Evolutionary conservation across 371 early-diverging fungal species (phyloP), one percentile per base, ranked within the genome.

Genomic region (Actinomortierella ambigua): DNA sequence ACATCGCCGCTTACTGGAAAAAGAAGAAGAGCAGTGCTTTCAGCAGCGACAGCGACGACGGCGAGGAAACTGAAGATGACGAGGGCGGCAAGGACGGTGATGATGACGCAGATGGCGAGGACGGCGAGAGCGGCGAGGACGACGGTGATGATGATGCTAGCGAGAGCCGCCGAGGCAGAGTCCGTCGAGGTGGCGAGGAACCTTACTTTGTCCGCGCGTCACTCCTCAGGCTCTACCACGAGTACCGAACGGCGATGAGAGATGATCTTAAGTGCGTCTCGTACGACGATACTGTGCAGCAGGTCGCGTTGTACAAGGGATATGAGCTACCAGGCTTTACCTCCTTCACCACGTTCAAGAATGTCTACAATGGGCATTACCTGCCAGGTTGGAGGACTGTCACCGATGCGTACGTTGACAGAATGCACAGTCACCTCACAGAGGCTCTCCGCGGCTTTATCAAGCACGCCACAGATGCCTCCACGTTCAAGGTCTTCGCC

Each of bases 401-500:
- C 6, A 48, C 48, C 20, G 48, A 48, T 8, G 8, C 2, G 48
- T 20, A 48, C 22, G 24, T 48, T 34, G 41, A 3, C 40, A 27
- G 11, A 26, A 48, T 54, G 49, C 53, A 49, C 49, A 54, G 9
- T 1, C 41, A 49, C 8, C 61, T 61, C 43, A 18, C 54, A 4
- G 54, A 53, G 1, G 55, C 54, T 48, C 4, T 54, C 5, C 17
- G 7, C 1, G 20, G 13, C 28, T 60, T 46, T 26, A 60, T 60
- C 20, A 9, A 9, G 5, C 54, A 49, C 7, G 18, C 39, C 15
- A 49, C 50, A 23, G 20, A 60, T 26, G 53, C 0, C 1, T 9
- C 50, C 14, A 29, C 61, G 9, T 7, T 34, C 15, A 24, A 53
- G 14, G 61, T 61, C 28, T 61, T 53, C 40, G 40, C 49, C 27